Evolutionary conservation across 768 basidiomycete genomes (phyloP), one percentile per base, ranked within the genome.

Genomic region (Xerocomellus chrysenteron): DNA sequence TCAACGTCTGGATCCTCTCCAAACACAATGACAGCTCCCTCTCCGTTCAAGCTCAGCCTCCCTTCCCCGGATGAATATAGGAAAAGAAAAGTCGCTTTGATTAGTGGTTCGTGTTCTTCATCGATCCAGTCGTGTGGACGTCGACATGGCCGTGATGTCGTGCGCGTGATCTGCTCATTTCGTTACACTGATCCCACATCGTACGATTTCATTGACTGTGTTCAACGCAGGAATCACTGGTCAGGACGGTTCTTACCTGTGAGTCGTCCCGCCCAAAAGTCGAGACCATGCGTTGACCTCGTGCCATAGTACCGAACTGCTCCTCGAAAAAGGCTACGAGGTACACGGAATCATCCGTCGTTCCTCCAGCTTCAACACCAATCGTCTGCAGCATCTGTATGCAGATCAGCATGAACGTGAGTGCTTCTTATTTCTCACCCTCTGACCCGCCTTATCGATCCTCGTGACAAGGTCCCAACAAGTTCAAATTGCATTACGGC

Each of bases 341-440:
- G 94, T 96, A 4, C 94, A 96, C 65, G 94, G 91, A 41, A 94
- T 97, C 76, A 97, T 98, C 65, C 90, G 95, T 64, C 90, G 95
- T 55, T 97, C 94, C 33, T 98, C 96, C 21, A 94, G 91, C 65
- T 98, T 98, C 85, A 98, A 98, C 76, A 98, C 95, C 53, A 90
- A 90, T 65, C 88, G 95, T 67, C 78, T 98, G 66, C 89, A 96
- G 66, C 92, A 97, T 74, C 83, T 98, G 26, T 95, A 95, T 74
- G 84, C 84, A 64, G 95, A 97, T 73, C 89, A 90, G 64, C 94
- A 96, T 66, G 92, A 95, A 71, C 85, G 92, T 93, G 72, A 64
- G 88, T 76, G 5, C 28, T 39, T 54, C 24, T 26, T 1, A 10
- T 48, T 35, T 30, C 43, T 36, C 21, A 21, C 21, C 21, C 21